Conservation (phyloP, 106 monocot genomes). For the Acorus calamus region DNA sequence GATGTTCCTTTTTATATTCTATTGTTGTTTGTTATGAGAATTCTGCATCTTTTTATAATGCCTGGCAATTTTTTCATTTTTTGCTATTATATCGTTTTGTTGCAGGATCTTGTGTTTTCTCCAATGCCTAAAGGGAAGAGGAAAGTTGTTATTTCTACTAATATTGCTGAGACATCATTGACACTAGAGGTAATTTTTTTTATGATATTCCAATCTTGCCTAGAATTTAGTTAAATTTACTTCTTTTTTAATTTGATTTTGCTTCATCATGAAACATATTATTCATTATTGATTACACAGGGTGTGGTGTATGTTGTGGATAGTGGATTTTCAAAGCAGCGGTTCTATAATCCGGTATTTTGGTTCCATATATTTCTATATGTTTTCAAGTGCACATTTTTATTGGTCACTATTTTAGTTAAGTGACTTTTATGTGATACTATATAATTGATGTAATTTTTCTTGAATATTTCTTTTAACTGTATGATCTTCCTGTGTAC, state of each 20-base stretch:
- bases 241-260: background rate
- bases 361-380: background rate
- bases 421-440: too few relatives aligned
- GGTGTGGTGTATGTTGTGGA: slow-evolving; percentile 80
- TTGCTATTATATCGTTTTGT: slow-evolving; percentile 9
- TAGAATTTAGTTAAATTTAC: background rate
- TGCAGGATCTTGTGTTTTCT: slow-evolving; percentile 86
- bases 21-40: background rate
- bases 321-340: slow-evolving; percentile 90
- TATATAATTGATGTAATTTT: too few relatives aligned
- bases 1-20: background rate
- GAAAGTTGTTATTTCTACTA: slow-evolving; percentile 94
- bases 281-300: slow-evolving; percentile 19
- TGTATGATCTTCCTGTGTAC: too few relatives aligned
- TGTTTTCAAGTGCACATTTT: background rate
- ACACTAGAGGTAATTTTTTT: slow-evolving; percentile 68
- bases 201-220: background rate
- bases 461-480: too few relatives aligned
- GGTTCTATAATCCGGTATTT: slow-evolving; percentile 85
- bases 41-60: background rate
- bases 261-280: background rate
- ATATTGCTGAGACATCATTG: slow-evolving; percentile 98
- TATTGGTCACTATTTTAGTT: too few relatives aligned
- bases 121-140: slow-evolving; percentile 82
- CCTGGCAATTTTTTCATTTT: background rate